Evolutionary conservation across 257 asterid genomes (phyloP).

Genomic region (Thymus mandschuricus): DNA sequence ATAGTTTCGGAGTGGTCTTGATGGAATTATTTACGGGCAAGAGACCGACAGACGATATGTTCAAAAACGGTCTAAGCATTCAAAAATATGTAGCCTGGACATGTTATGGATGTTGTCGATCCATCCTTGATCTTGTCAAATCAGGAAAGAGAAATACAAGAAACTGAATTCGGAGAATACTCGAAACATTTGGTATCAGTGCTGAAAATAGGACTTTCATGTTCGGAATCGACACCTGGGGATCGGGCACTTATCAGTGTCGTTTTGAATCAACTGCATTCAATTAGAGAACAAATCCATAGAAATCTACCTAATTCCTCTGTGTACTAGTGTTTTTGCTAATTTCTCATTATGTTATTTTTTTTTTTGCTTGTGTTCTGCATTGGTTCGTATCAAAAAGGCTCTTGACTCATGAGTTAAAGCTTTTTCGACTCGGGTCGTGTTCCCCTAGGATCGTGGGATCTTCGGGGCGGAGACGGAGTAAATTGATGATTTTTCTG

Average conservation of each 20-base stretch:
- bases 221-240: neutral
- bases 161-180: neutral
- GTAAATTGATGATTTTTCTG: too few species aligned
- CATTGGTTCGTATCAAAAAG: too few species aligned
- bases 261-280: neutral
- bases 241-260: neutral
- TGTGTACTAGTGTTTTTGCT: too few species aligned
- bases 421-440: too few species aligned
- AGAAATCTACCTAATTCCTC: neutral
- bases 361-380: too few species aligned
- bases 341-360: too few species aligned
- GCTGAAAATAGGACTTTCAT: neutral
- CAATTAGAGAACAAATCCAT: neutral
- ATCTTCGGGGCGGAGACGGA: too few species aligned
- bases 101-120: neutral
- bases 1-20: constrained; percentile 40
- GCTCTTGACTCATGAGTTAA: too few species aligned
- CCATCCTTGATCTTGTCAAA: neutral
- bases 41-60: constrained; percentile 25
- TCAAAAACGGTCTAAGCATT: neutral
- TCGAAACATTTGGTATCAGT: neutral
- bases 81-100: neutral
- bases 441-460: too few species aligned
- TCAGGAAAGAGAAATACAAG: neutral
- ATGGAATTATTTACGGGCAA: constrained; percentile 22